Evolutionary conservation across 2,329 filamentous ascomycete genomes (phyloP).

Genomic region (Knoxdaviesia proteae): DNA sequence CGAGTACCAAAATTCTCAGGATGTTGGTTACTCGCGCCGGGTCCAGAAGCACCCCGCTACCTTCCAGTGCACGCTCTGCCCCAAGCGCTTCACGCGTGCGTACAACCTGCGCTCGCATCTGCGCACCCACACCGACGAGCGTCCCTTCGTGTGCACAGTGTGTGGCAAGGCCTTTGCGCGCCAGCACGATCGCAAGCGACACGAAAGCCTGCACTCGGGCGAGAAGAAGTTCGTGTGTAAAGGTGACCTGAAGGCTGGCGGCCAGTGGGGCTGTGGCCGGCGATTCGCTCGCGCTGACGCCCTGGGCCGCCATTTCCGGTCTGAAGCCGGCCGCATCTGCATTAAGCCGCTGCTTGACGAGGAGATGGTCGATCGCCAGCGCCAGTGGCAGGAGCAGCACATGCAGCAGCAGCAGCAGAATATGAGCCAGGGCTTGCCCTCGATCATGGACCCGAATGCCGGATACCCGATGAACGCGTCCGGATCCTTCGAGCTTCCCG

Average conservation of each 20-base stretch:
- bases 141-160: conserved; percentile 90
- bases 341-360: conserved; percentile 96
- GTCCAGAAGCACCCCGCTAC: conserved; percentile 94
- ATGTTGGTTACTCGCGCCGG: conserved; percentile 48
- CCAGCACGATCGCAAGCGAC: conserved; percentile 90
- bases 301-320: conserved; percentile 81
- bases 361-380: conserved; percentile 66
- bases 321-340: conserved; percentile 84
- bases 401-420: conserved; percentile 42
- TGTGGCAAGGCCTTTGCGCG: conserved; percentile 95
- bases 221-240: conserved; percentile 99
- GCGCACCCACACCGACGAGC: conserved; percentile 89
- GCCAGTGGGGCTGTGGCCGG: conserved; percentile 80
- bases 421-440: conserved; percentile 25
- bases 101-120: conserved; percentile 93
- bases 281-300: conserved; percentile 91
- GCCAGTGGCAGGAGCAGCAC: conserved; percentile 51
- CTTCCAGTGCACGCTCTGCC: conserved; percentile 83
- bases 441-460: conserved; percentile 38
- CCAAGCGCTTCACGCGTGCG: conserved; percentile 86
- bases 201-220: conserved; percentile 86
- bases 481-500: conserved; percentile 52
- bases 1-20: conserved; percentile 49
- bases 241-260: conserved; percentile 64
- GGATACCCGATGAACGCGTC: conserved; percentile 35